These are phyloP conservation scores for Cinnamomum micranthum DNA, from an alignment of 164 flowering plant genomes.

Conservation along the genomic window DNA sequence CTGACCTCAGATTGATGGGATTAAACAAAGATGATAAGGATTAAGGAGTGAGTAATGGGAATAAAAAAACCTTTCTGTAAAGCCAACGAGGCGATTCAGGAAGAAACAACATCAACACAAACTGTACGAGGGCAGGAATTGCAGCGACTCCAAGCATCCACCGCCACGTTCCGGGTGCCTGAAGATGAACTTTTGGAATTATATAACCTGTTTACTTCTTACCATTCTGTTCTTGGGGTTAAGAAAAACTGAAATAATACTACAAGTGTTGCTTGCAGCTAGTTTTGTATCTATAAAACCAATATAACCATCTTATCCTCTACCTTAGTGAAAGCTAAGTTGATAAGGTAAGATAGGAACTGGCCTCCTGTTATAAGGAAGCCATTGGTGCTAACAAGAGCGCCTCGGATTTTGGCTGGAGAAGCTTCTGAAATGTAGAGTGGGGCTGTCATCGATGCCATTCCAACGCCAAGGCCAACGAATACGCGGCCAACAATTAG, in stretches of 20 bases:
- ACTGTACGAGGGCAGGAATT: slow-evolving; percentile 63
- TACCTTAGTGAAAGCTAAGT: slow-evolving; percentile 63
- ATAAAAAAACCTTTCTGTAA: slow-evolving; percentile 46
- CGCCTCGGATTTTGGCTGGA: slow-evolving; percentile 55
- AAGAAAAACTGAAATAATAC: too few species aligned
- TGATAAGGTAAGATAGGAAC: slow-evolving; percentile 64
- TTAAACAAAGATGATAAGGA: too few species aligned
- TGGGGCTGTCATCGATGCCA: slow-evolving; percentile 71
- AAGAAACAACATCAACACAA: slow-evolving; percentile 49
- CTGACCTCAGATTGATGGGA: too few species aligned
- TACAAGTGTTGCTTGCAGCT: too few species aligned
- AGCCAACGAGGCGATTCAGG: slow-evolving; percentile 81
- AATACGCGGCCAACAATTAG: slow-evolving; percentile 53
- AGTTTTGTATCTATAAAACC: too few species aligned
- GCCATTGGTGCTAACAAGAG: slow-evolving; percentile 62
- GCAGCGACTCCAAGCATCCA: slow-evolving; percentile 90
- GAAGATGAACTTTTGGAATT: background rate
- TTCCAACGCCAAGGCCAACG: slow-evolving; percentile 66
- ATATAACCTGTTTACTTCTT: too few species aligned
- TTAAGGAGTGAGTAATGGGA: background rate
- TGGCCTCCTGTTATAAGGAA: slow-evolving; percentile 81
- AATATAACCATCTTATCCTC: background rate
- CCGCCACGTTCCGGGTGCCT: slow-evolving; percentile 76
- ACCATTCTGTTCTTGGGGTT: too few species aligned
- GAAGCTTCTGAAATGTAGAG: slow-evolving; percentile 69